Conservation (phyloP, 164 flowering plant genomes). For the Magnolia changhungtana region DNA sequence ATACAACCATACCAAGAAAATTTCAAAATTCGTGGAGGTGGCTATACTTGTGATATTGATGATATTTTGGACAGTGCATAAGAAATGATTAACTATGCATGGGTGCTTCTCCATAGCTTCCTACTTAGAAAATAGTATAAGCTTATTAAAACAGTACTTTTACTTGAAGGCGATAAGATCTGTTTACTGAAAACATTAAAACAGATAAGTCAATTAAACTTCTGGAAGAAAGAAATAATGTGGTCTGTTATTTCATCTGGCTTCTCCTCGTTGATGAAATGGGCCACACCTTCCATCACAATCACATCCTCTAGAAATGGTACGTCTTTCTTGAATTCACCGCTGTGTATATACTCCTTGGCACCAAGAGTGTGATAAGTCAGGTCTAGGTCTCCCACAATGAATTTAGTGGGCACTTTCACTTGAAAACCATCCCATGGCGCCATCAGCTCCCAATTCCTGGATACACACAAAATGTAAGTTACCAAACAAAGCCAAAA, state of each 20-base stretch:
- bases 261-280: slow-evolving; percentile 36
- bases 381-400: slow-evolving; percentile 37
- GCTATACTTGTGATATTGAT: too few species aligned
- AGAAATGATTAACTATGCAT: too few species aligned
- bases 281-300: slow-evolving; percentile 38
- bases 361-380: slow-evolving; percentile 27
- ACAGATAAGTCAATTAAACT: neutral
- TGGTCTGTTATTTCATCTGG: slow-evolving; percentile 33
- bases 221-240: slow-evolving; percentile 29
- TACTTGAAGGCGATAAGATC: neutral
- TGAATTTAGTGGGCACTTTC: slow-evolving; percentile 37
- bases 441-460: slow-evolving; percentile 47
- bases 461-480: slow-evolving; percentile 11
- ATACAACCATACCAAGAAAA: too few species aligned
- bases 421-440: slow-evolving; percentile 46
- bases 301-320: slow-evolving; percentile 28
- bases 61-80: too few species aligned
- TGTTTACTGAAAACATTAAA: neutral
- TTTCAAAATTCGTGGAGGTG: too few species aligned
- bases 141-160: too few species aligned
- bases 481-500: neutral
- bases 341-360: slow-evolving; percentile 32
- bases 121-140: too few species aligned
- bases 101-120: too few species aligned
- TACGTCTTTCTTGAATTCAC: slow-evolving; percentile 20